Evolutionary conservation across 2,329 filamentous ascomycete species (phyloP), one percentile per base, ranked within the genome.

Genomic region (Phialophora tarda): DNA sequence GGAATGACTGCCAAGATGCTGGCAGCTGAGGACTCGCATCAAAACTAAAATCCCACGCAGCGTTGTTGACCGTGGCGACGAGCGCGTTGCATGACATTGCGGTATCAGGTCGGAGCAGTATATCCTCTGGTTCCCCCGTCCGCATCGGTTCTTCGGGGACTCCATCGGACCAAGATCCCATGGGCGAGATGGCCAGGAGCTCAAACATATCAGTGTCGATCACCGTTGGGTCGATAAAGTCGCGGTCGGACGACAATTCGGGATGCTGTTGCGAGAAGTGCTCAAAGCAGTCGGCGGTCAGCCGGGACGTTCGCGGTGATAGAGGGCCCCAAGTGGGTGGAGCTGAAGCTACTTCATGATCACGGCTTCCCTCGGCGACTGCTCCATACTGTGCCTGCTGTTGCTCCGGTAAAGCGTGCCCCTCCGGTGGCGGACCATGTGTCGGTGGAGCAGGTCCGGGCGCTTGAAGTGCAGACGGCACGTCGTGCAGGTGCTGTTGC

Each of bases 381-480:
- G 32, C 32, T 34, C 32, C 32, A 11, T 34, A 4, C 10, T 34
- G 32, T 12, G 32, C 32, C 10, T 34, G 10, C 32, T 11, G 3
- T 1, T 34, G 32, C 32, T 21, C n/a, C 17, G 21, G 44, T 21
- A 8, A 6, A n/a, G 17, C 6, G 11, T 48, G 17, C 14, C 44
- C 44, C 17, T 48, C 17, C 7, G 76, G 72, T 84, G 82, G 6
- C 83, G 80, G 58, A 75, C 74, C 78, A 88, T 83, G 74, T 89
- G 87, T 70, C 87, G 80, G 48, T 84, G 83, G 64, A 87, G 75
- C 50, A 89, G 76, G 74, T 89, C 87, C 28, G 82, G 84, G 53
- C 87, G 81, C 71, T 86, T 85, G 75, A 88, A 89, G 72, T 87
- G 85, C 30, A 85, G 85, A 64, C 82, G 82, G 69, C 87, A 89